Conservation (phyloP, 805 yeast genomes). For the Tetrapisispora namnaoensis region DNA sequence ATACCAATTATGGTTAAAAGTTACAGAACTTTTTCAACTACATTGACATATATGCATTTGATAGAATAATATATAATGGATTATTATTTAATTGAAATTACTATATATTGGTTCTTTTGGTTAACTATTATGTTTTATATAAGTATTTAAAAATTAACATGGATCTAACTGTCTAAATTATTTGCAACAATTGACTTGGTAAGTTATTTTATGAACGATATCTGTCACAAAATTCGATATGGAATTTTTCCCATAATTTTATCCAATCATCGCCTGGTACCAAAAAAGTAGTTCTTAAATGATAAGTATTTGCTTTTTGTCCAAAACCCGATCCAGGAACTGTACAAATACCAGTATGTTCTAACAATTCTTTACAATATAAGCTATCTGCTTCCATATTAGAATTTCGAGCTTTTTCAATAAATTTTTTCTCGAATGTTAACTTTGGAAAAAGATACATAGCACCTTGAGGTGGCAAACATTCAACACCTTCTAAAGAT, state of each 20-base stretch:
- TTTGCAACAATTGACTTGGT: background rate
- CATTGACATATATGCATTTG: background rate
- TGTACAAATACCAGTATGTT: conserved; percentile 87
- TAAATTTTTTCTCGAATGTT: conserved; percentile 53
- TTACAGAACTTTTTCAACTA: background rate
- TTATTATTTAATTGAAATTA: background rate
- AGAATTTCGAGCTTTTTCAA: conserved; percentile 44
- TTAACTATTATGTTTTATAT: conserved; percentile 1
- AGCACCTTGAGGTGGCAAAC: conserved; percentile 91
- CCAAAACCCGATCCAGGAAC: conserved; percentile 98
- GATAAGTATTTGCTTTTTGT: conserved; percentile 79
- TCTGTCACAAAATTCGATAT: conserved; percentile 52
- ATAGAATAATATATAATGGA: background rate
- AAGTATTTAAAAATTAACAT: background rate
- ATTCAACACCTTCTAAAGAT: conserved; percentile 68
- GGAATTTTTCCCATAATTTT: conserved; percentile 67
- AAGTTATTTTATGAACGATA: conserved; percentile 27
- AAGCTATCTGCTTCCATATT: conserved; percentile 70
- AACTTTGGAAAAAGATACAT: conserved; percentile 91
- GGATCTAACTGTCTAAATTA: too few relatives aligned
- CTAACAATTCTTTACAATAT: conserved; percentile 76
- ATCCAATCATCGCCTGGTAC: conserved; percentile 95
- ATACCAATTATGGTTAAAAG: background rate
- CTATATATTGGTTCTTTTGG: background rate
- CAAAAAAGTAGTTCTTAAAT: conserved; percentile 89